phyloP scores from a whole-genome alignment of 805 yeast species.

The Saccharomycopsis sp. region DNA sequence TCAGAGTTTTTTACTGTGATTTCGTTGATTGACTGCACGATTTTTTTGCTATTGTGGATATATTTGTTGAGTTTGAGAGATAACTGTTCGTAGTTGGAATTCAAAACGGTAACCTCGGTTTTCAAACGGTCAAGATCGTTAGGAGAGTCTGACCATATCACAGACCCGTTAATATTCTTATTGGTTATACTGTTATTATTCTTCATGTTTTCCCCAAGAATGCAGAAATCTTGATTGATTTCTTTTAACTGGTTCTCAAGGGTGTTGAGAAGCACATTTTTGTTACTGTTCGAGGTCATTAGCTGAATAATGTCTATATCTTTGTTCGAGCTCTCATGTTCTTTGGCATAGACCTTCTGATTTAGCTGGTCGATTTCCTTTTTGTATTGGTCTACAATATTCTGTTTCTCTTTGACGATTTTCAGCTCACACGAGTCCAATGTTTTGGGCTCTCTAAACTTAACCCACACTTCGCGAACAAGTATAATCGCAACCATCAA shows the following conservation, averaged over 20 bases:
- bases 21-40: slow-evolving; percentile 15
- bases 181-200: background rate
- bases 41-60: slow-evolving; percentile 11
- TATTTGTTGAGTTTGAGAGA: slow-evolving; percentile 8
- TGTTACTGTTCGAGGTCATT: slow-evolving; percentile 2
- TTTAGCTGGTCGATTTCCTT: background rate
- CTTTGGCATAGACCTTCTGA: background rate
- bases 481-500: background rate
- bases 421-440: background rate
- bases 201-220: background rate
- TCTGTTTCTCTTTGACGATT: background rate
- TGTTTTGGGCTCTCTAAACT: background rate
- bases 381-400: background rate
- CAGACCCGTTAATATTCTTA: background rate
- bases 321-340: background rate
- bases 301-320: slow-evolving; percentile 9
- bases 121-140: slow-evolving; percentile 4
- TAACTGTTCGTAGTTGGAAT: background rate
- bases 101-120: slow-evolving; percentile 5
- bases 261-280: background rate
- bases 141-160: background rate
- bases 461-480: background rate
- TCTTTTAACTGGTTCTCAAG: background rate
- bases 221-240: slow-evolving; percentile 1
- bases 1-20: slow-evolving; percentile 16